Conservation (phyloP, 192 early-diverging fungal genomes). For the Coemansia sp. region DNA sequence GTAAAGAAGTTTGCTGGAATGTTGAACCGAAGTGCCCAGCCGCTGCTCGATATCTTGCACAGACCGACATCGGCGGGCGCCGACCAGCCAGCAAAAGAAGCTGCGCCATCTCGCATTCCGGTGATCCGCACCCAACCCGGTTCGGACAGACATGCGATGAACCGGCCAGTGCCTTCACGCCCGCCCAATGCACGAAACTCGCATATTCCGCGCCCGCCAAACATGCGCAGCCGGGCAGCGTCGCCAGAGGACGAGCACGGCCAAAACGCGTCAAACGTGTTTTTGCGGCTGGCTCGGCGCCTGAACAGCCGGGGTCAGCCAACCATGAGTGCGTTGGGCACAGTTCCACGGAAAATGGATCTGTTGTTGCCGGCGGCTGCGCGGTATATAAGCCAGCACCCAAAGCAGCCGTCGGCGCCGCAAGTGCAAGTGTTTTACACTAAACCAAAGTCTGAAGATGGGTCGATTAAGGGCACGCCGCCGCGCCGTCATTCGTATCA, state of each 20-base stretch:
- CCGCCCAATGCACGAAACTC: slow-evolving; percentile 32
- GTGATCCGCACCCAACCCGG: slow-evolving; percentile 17
- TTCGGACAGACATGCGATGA: not conserved
- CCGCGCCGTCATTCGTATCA: slow-evolving; percentile 52
- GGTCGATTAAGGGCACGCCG: slow-evolving; percentile 18
- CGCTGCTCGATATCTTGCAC: slow-evolving; percentile 43
- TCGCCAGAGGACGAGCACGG: slow-evolving; percentile 9
- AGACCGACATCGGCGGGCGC: not conserved
- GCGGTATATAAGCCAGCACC: slow-evolving; percentile 51
- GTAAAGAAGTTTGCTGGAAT: slow-evolving; percentile 22
- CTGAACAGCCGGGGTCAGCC: slow-evolving; percentile 26
- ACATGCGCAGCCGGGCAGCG: slow-evolving; percentile 6
- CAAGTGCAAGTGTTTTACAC: slow-evolving; percentile 45
- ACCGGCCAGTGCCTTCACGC: not conserved
- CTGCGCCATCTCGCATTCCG: slow-evolving; percentile 43
- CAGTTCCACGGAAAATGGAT: slow-evolving; percentile 51
- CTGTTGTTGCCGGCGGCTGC: slow-evolving; percentile 46
- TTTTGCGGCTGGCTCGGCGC: slow-evolving; percentile 41
- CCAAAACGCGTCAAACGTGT: slow-evolving; percentile 33
- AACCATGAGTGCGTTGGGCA: slow-evolving; percentile 21
- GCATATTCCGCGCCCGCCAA: slow-evolving; percentile 42
- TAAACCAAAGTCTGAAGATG: slow-evolving; percentile 20
- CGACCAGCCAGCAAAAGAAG: slow-evolving; percentile 7
- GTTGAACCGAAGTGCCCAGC: slow-evolving; percentile 20
- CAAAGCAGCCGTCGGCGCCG: slow-evolving; percentile 25